phyloP scores from a whole-genome alignment of 768 basidiomycete genomes.

The Tricholoma sp. region DNA sequence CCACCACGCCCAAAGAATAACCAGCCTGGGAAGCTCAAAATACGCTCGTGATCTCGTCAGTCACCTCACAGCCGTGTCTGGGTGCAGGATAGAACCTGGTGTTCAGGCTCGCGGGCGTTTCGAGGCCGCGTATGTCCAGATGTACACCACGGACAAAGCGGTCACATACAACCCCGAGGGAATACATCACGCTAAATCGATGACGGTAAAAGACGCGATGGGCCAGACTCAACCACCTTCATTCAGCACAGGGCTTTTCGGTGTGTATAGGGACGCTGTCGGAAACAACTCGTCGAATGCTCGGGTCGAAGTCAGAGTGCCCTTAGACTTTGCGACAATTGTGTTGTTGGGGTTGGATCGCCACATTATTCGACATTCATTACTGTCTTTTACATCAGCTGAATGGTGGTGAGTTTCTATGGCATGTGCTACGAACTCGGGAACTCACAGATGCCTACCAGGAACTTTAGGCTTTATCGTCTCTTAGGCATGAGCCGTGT shows the following conservation, averaged over 20 bases:
- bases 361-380: neutral
- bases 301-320: slow-evolving; percentile 23
- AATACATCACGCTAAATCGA: slow-evolving; percentile 14
- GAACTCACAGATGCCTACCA: neutral
- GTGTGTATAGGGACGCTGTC: slow-evolving; percentile 16
- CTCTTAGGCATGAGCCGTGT: slow-evolving; percentile 12
- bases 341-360: slow-evolving; percentile 5
- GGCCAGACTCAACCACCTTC: neutral
- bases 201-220: slow-evolving; percentile 12
- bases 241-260: slow-evolving; percentile 14
- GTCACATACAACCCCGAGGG: slow-evolving; percentile 17
- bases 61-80: slow-evolving; percentile 24
- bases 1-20: slow-evolving; percentile 15
- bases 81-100: slow-evolving; percentile 24
- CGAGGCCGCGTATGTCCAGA: slow-evolving; percentile 21
- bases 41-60: slow-evolving; percentile 22
- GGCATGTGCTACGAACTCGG: neutral
- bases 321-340: slow-evolving; percentile 1
- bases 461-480: slow-evolving; percentile 18
- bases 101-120: slow-evolving; percentile 9
- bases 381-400: slow-evolving; percentile 9
- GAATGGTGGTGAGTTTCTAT: slow-evolving; percentile 15
- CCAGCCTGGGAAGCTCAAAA: slow-evolving; percentile 12
- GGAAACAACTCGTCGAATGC: slow-evolving; percentile 16
- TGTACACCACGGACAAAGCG: slow-evolving; percentile 30